Conservation (phyloP, 768 basidiomycete genomes). For the Phaeolepiota aurea region DNA sequence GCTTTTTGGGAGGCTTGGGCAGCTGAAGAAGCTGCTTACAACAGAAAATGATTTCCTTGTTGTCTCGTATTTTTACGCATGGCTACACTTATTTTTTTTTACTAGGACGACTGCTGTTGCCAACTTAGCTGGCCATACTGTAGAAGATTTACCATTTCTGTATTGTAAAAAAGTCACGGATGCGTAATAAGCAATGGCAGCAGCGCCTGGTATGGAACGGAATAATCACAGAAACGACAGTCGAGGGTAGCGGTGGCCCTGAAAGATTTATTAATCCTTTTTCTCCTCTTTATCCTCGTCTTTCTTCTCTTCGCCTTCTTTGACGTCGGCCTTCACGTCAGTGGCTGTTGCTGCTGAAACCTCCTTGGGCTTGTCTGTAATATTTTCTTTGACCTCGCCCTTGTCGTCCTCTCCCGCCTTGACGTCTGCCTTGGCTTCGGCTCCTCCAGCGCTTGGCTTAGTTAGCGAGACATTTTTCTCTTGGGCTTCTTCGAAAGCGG, state of each 20-base stretch:
- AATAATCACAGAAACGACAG: neutral
- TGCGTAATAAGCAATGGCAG: neutral
- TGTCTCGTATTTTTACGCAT: too few relatives aligned
- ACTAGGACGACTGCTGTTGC: too few relatives aligned
- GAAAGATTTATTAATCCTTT: too few relatives aligned
- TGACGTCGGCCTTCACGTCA: too few relatives aligned
- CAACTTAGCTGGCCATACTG: too few relatives aligned
- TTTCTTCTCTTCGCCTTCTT: too few relatives aligned
- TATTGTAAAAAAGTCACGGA: neutral
- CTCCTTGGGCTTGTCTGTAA: neutral
- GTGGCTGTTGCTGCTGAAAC: neutral
- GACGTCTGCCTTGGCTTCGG: conserved; percentile 14
- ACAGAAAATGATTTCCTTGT: conserved; percentile 2
- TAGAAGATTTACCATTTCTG: neutral
- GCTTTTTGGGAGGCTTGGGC: conserved; percentile 77
- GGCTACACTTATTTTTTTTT: too few relatives aligned
- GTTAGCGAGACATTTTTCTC: conserved; percentile 47
- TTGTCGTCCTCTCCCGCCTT: conserved; percentile 22
- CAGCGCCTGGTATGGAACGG: neutral
- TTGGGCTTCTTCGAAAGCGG: conserved; percentile 81
- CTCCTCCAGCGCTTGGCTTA: conserved; percentile 7
- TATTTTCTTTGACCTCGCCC: neutral
- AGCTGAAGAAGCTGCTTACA: conserved; percentile 42
- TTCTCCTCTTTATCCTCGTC: conserved; percentile 13
- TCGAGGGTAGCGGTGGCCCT: too few relatives aligned